These are phyloP conservation scores for Eudorina sp. DNA, from an alignment of 139 green algal genomes.

Conservation along the genomic window DNA sequence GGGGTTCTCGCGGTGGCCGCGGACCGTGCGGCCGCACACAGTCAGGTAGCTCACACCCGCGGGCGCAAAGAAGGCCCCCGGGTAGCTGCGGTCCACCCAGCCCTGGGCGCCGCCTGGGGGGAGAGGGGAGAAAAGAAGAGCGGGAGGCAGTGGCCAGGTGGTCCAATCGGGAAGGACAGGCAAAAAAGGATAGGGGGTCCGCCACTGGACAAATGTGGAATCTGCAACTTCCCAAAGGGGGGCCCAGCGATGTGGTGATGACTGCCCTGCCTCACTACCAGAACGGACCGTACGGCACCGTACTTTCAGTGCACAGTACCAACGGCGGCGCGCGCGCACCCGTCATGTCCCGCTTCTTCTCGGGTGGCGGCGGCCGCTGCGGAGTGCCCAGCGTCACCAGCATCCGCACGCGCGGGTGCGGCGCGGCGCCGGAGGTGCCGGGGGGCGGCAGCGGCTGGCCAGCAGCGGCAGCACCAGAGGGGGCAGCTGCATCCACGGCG, in stretches of 20 bases:
- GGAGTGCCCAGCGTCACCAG: constrained; percentile 80
- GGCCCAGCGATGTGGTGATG: too few species aligned
- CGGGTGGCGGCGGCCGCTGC: constrained; percentile 64
- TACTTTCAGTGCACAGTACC: too few species aligned
- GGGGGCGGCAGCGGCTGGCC: background rate
- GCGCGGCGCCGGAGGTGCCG: background rate
- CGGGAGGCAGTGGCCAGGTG: too few species aligned
- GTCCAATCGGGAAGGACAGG: too few species aligned
- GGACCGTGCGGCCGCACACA: constrained; percentile 71
- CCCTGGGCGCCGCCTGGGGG: constrained; percentile 68
- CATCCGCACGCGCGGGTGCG: constrained; percentile 54
- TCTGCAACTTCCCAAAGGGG: too few species aligned
- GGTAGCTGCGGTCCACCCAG: constrained; percentile 76
- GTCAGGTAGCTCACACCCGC: constrained; percentile 70
- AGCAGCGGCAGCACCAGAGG: background rate
- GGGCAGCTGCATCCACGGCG: background rate
- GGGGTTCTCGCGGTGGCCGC: constrained; percentile 48
- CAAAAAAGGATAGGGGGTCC: too few species aligned
- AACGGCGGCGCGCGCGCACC: too few species aligned
- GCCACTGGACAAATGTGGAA: too few species aligned
- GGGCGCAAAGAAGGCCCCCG: constrained; percentile 71
- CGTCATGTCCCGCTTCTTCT: constrained; percentile 73
- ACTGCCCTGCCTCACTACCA: too few species aligned
- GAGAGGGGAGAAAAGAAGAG: too few species aligned
- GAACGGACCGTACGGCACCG: too few species aligned